Conservation (phyloP, 495 filamentous ascomycete species). For the Letharia lupina region DNA sequence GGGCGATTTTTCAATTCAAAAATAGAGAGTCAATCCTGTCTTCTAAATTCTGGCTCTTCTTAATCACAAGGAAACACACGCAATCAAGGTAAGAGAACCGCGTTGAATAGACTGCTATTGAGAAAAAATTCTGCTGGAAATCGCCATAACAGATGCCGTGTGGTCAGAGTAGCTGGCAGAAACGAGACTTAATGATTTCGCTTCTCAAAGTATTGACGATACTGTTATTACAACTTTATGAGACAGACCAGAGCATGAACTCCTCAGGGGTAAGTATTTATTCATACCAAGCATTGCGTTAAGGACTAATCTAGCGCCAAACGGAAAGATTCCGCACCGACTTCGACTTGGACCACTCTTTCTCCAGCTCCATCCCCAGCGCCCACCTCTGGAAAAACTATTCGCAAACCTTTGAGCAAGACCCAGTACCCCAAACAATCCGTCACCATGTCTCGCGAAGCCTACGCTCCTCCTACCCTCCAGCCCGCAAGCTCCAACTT, state of each 20-base stretch:
- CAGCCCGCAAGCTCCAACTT: slow-evolving; percentile 18
- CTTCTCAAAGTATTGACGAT: no score
- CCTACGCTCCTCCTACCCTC: slow-evolving; percentile 48
- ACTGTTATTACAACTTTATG: no score
- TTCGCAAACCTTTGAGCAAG: not conserved
- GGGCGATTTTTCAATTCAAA: not conserved
- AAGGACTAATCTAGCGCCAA: not conserved
- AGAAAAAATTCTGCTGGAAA: not conserved
- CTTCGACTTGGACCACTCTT: not conserved
- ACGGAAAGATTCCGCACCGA: slow-evolving; percentile 2
- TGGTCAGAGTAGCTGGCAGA: not conserved
- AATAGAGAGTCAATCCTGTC: not conserved
- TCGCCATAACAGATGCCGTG: not conserved
- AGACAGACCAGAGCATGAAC: no score
- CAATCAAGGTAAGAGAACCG: not conserved
- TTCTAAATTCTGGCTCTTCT: not conserved
- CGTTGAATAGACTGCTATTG: not conserved
- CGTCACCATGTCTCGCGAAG: slow-evolving; percentile 50
- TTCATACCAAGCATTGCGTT: no score
- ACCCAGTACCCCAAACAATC: not conserved
- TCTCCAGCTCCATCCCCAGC: not conserved
- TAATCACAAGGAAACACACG: not conserved
- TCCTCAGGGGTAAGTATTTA: no score
- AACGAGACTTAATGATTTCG: no score
- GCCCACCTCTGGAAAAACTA: not conserved